Conservation (phyloP, 331 rosid species). For the Prunus yedoensis region DNA sequence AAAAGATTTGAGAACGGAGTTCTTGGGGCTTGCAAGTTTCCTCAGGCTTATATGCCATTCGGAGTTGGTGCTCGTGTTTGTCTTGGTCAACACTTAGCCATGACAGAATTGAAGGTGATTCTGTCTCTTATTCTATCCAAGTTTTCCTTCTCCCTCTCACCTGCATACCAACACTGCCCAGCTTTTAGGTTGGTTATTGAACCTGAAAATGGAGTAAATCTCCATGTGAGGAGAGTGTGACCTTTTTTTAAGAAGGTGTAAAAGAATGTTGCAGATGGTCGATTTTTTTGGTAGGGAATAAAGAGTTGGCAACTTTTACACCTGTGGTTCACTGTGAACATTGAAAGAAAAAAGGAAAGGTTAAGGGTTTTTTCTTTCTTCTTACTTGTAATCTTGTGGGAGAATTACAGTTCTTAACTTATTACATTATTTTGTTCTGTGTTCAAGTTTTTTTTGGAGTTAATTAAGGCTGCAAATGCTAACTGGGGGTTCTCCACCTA, state of each 20-base stretch:
- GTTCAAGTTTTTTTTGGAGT: too few relatives aligned
- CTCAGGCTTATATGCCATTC: conserved; percentile 55
- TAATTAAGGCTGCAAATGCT: too few relatives aligned
- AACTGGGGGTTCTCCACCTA: too few relatives aligned
- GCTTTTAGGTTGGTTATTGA: conserved; percentile 41
- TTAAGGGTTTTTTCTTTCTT: neutral
- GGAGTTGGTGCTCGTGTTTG: conserved; percentile 54
- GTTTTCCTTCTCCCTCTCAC: conserved; percentile 47
- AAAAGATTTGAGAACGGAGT: conserved; percentile 52
- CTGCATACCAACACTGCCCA: conserved; percentile 53
- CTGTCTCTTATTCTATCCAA: conserved; percentile 40
- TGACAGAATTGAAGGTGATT: conserved; percentile 56
- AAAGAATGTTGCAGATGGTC: neutral
- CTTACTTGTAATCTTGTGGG: neutral
- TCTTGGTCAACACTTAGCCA: conserved; percentile 55
- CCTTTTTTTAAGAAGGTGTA: neutral
- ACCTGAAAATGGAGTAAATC: conserved; percentile 55
- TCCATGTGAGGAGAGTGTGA: conserved; percentile 25
- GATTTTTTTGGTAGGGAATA: neutral
- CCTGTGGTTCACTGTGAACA: neutral
- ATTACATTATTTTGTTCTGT: too few relatives aligned
- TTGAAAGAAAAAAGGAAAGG: neutral
- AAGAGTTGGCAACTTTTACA: neutral
- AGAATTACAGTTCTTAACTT: too few relatives aligned
- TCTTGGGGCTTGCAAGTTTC: conserved; percentile 39